Conservation (phyloP, 768 basidiomycete genomes). For the Tremella mesenterica region DNA sequence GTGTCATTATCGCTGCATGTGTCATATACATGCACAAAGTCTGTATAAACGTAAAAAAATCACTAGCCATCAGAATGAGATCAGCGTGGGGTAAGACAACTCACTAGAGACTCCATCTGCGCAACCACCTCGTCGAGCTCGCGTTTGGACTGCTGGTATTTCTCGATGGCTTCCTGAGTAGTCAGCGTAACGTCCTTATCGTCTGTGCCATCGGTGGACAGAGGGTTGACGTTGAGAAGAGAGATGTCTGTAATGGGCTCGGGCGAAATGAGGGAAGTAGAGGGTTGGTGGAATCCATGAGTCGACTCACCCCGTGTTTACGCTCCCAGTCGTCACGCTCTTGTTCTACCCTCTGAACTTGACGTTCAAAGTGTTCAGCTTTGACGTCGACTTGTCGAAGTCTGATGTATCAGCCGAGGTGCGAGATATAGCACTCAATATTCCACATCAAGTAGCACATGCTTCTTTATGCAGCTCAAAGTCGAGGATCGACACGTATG, state of each 20-base stretch:
- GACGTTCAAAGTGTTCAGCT: conserved; percentile 95
- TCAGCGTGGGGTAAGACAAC: conserved; percentile 6
- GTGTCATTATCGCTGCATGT: not conserved
- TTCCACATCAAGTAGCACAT: too few species aligned
- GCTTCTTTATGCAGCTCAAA: too few species aligned
- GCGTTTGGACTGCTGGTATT: conserved; percentile 62
- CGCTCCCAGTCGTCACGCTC: conserved; percentile 90
- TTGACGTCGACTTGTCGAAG: conserved; percentile 95
- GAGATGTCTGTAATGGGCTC: not conserved
- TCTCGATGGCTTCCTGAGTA: conserved; percentile 58
- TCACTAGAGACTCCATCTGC: conserved; percentile 59
- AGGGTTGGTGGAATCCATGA: not conserved
- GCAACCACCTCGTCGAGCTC: conserved; percentile 77
- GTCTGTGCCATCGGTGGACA: conserved; percentile 1
- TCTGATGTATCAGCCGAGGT: too few species aligned
- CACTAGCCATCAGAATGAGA: too few species aligned
- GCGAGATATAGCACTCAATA: too few species aligned
- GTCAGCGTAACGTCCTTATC: conserved; percentile 1
- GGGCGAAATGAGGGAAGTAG: not conserved
- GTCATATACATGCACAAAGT: not conserved
- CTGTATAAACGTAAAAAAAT: not conserved
- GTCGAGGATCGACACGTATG: too few species aligned
- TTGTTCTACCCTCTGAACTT: conserved; percentile 72
- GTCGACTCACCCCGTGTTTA: conserved; percentile 72
- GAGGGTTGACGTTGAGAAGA: not conserved